phyloP scores from a whole-genome alignment of 805 yeast species.

The Jamesozyma piceae region DNA sequence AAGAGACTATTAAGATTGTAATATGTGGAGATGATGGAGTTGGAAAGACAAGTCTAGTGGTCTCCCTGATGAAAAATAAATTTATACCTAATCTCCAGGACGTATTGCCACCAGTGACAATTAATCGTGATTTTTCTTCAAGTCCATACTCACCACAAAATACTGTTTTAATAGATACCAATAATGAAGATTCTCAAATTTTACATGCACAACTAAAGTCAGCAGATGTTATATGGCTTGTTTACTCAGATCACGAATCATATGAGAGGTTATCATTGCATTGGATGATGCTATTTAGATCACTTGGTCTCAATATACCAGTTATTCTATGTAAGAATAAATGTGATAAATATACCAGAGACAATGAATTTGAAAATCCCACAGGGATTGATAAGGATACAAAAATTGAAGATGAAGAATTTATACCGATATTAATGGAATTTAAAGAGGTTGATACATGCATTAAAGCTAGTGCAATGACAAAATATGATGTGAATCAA shows the following conservation, averaged over 20 bases:
- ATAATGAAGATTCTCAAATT: conserved; percentile 49
- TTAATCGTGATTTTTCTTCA: conserved; percentile 62
- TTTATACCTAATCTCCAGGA: conserved; percentile 70
- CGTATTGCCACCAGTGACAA: conserved; percentile 73
- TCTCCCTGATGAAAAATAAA: conserved; percentile 72
- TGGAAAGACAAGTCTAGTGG: conserved; percentile 72
- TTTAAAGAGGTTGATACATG: conserved; percentile 93
- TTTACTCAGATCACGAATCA: conserved; percentile 88
- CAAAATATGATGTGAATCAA: conserved; percentile 78
- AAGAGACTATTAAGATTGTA: conserved; percentile 63
- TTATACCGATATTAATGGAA: conserved; percentile 76
- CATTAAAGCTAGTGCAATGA: conserved; percentile 76
- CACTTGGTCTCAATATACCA: conserved; percentile 89
- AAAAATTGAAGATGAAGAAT: conserved; percentile 60
- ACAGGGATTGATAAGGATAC: conserved; percentile 26
- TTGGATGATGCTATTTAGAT: conserved; percentile 91
- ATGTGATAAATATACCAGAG: conserved; percentile 36
- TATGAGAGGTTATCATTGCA: conserved; percentile 84
- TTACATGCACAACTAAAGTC: conserved; percentile 67
- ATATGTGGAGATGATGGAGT: conserved; percentile 93
- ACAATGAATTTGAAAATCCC: conserved; percentile 2
- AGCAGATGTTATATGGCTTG: conserved; percentile 91
- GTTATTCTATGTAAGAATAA: conserved; percentile 86
- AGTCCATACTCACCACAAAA: conserved; percentile 51
- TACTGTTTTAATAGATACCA: conserved; percentile 74